Evolutionary conservation across 2,329 filamentous ascomycete species (phyloP).

Genomic region (Aspergillus texensis): DNA sequence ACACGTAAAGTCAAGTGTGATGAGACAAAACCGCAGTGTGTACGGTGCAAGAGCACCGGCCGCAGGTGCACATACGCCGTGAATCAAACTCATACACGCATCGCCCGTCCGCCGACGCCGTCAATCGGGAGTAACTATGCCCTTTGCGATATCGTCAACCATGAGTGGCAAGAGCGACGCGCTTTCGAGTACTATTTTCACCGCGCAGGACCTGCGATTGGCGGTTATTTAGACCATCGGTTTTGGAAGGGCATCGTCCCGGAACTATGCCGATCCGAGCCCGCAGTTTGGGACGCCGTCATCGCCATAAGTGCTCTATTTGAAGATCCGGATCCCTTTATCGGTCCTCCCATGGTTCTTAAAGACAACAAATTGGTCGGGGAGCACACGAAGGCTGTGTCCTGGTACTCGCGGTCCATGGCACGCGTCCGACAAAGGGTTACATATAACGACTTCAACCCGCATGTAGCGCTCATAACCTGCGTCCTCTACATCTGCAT

Average conservation of each 20-base stretch:
- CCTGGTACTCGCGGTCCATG: neutral
- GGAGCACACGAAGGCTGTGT: neutral
- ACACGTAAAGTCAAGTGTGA: neutral
- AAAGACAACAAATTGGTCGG: neutral
- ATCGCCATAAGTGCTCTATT: conserved; percentile 25
- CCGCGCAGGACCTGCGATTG: conserved; percentile 19
- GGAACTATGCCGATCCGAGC: conserved; percentile 26
- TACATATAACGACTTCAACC: neutral
- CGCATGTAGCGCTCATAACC: neutral
- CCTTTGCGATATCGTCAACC: conserved; percentile 2
- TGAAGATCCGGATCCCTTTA: conserved; percentile 15
- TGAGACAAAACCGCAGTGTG: neutral
- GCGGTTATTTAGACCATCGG: conserved; percentile 17
- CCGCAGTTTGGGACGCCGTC: conserved; percentile 30
- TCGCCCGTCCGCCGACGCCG: too few relatives aligned
- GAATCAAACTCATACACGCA: too few relatives aligned
- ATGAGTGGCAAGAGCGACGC: conserved; percentile 21
- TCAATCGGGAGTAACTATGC: neutral
- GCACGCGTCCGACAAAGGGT: neutral
- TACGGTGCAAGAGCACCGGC: neutral
- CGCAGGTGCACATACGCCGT: neutral
- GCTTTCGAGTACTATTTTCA: conserved; percentile 30
- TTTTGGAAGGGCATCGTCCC: conserved; percentile 28
- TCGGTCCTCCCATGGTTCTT: neutral
- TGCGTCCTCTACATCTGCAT: neutral